Base-by-base conservation (phyloP, 192 early-diverging fungal species). In the Coemansia sp. region DNA sequence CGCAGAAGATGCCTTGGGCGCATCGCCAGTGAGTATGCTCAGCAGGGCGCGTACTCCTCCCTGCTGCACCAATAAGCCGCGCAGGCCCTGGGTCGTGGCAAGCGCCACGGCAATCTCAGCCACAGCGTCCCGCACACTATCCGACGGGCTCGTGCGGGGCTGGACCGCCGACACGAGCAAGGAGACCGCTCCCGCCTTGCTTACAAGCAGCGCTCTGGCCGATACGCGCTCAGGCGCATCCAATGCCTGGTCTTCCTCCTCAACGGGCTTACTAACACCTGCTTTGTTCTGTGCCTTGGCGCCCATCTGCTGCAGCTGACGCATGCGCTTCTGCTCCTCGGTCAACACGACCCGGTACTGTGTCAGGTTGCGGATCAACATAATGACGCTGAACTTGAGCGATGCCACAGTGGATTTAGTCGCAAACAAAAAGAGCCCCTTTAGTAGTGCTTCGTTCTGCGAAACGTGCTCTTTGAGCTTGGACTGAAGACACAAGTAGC, bases 21-120 rank as follows among this genome's bases (percentile, higher is more conserved):
- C 74, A 13, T 75, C 71, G 33, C 27, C 5, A 16, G 81, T 68
- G 60, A 76, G 27, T 43, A 75, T 29, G 52, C 71, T 20, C 16
- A 94, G 80, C 29, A 97, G 80, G 6, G 84, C 73, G 16, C 87
- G 88, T 5, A 91, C 88, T 16, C 85, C 88, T 24, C 95, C 94
- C 66, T 95, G 95, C 73, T 96, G 95, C 12, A 96, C 91, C 3
- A 96, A 67, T 7, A 81, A 67, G 8, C 95, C 94, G 33, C 93
- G 90, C n/a, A 87, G 79, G 9, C 80, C 64, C 69, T 88, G 81
- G 18, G 92, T 87, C 1, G 90, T 93, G 11, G 90, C 89, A 29
- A 98, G 76, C 41, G 92, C 89, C 1, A 93, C 79, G 34, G 92
- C 80, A 1, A 87, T 81, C 57, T 92, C 90, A 7, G 90, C 85